Conservation (phyloP, 495 filamentous ascomycete species). For the Xylaria cubensis region DNA sequence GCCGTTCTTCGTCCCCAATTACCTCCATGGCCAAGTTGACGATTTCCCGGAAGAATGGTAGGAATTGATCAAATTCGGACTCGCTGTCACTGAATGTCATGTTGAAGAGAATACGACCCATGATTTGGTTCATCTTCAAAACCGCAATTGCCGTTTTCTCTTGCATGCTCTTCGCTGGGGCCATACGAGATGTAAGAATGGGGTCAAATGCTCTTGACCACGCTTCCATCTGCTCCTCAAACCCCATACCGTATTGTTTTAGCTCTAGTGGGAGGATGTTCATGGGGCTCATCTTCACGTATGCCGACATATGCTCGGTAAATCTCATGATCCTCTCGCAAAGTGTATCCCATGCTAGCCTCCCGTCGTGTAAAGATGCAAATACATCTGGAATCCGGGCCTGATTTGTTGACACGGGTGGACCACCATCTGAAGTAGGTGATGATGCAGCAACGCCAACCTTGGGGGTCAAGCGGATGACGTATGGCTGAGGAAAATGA, state of each 20-base stretch:
- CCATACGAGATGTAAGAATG: constrained; percentile 54
- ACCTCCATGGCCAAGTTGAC: constrained; percentile 55
- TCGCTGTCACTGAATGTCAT: constrained; percentile 60
- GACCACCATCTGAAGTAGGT: constrained; percentile 50
- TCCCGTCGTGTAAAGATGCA: constrained; percentile 53
- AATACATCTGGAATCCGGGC: constrained; percentile 56
- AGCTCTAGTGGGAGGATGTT: constrained; percentile 55
- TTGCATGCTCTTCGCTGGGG: constrained; percentile 55
- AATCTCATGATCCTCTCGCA: constrained; percentile 60
- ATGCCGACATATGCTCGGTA: constrained; percentile 57
- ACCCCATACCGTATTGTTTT: constrained; percentile 50
- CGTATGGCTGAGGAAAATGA: constrained; percentile 63
- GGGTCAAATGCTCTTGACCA: constrained; percentile 60
- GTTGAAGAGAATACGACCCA: constrained; percentile 58
- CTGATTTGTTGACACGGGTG: constrained; percentile 47
- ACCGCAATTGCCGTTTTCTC: constrained; percentile 61
- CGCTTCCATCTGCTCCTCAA: constrained; percentile 53
- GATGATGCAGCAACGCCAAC: constrained; percentile 44
- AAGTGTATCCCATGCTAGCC: constrained; percentile 56
- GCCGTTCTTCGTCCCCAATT: constrained; percentile 55
- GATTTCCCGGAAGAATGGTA: constrained; percentile 48
- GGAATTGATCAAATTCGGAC: constrained; percentile 53
- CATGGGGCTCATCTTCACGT: constrained; percentile 51
- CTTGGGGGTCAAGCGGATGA: constrained; percentile 56
- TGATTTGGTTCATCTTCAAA: constrained; percentile 62